Evolutionary conservation across 2,329 filamentous ascomycete genomes (phyloP), one percentile per base, ranked within the genome.

Genomic region (Neoscytalidium dimidiatum): DNA sequence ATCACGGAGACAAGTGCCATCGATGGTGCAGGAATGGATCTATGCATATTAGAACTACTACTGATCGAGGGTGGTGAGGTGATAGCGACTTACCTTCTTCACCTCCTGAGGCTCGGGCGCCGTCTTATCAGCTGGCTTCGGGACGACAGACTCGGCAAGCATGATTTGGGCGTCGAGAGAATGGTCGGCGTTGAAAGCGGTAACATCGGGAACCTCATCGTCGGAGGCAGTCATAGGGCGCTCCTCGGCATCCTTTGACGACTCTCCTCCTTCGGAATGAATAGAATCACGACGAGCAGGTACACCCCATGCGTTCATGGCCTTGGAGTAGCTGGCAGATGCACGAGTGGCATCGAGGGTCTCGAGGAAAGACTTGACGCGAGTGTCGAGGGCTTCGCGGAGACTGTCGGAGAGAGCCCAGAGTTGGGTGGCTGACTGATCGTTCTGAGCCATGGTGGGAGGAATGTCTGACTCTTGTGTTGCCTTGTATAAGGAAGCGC

Each of bases 11-110:
- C 63, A 65, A 5, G 63, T 21, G 38, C 63, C 63, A 13, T 65
- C 63, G 52, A 65, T n/a, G 11, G 53, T 65, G 44, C 63, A 65
- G 26, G 53, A 61, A 44, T 64, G 61, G 17, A 31, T 28, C 48
- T 52, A 19, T 43, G 5, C 17, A 31, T 35, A 23, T 63, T 31
- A 63, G 46, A 8, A 11, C 11, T n/a, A 2, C n/a, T 28, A 17
- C 4, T 43, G 14, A 2, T 2, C 5, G n/a, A 17, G 2, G 21
- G 13, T 28, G 4, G 9, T 43, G 35, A 33, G 4, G 35, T 2
- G 26, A 33, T 21, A 17, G 7, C 28, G 35, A 17, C 2, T 33
- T 60, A 60, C 56, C 41, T 33, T 60, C 28, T 19, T 19, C 56
- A 19, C 4, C 31, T 44, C 26, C 23, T 43, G 19, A 11, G 41